phyloP scores from a whole-genome alignment of 106 monocot species.

The Gastrodia elata region DNA sequence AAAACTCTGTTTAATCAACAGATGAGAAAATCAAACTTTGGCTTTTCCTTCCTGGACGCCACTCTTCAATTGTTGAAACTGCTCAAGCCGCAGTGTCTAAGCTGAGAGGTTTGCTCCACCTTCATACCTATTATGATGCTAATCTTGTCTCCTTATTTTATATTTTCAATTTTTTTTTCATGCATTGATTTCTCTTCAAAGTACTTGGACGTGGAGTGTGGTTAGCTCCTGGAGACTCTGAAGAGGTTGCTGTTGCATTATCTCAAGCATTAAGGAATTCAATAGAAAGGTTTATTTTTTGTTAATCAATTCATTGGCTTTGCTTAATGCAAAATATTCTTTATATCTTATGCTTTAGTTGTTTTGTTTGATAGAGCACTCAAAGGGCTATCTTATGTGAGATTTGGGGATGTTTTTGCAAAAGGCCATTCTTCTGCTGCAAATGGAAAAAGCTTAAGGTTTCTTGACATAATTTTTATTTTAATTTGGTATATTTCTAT shows the following conservation, averaged over 20 bases:
- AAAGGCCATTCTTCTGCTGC: conserved; percentile 41
- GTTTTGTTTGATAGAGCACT: conserved; percentile 44
- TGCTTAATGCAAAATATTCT: not conserved
- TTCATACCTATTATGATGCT: not conserved
- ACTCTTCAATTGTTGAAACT: conserved; percentile 56
- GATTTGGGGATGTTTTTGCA: conserved; percentile 94
- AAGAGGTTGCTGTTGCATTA: conserved; percentile 82
- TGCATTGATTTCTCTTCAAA: conserved; percentile 9
- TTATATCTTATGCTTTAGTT: conserved; percentile 4
- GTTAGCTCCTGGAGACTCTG: conserved; percentile 90
- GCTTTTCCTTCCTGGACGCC: conserved; percentile 93
- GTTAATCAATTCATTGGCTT: not conserved
- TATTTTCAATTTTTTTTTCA: not conserved
- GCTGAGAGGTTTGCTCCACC: conserved; percentile 53
- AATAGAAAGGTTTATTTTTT: conserved; percentile 67
- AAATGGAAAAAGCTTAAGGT: conserved; percentile 68
- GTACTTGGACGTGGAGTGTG: conserved; percentile 74
- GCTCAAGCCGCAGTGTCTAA: conserved; percentile 61
- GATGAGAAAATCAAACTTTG: conserved; percentile 99
- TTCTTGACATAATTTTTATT: not conserved
- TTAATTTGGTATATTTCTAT: not conserved
- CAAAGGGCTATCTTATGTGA: conserved; percentile 60
- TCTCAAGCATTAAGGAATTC: conserved; percentile 81
- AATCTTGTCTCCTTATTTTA: not conserved
- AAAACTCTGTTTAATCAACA: conserved; percentile 18